Evolutionary conservation across 441 rosid genomes (phyloP).

Genomic region (Gossypium aridum): DNA sequence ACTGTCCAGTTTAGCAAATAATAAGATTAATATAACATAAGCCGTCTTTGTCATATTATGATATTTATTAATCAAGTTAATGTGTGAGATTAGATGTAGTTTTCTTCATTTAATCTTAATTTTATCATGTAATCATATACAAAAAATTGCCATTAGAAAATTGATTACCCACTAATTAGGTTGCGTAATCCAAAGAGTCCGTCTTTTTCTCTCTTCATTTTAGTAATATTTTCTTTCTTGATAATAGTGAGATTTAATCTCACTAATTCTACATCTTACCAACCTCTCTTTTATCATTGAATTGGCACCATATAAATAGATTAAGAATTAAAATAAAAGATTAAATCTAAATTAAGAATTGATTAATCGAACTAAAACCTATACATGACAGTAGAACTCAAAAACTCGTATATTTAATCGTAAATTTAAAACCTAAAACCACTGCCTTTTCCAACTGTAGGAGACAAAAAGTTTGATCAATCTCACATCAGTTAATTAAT

Average conservation of each 20-base stretch:
- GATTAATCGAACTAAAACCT: too few species aligned
- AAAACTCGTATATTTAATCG: too few species aligned
- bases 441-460: too few species aligned
- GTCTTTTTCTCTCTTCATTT: neutral
- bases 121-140: neutral
- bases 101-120: neutral
- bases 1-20: neutral
- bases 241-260: neutral
- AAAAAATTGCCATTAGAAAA: neutral
- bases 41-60: neutral
- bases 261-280: neutral
- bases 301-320: too few species aligned
- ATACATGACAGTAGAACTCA: too few species aligned
- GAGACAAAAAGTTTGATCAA: too few species aligned
- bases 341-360: too few species aligned
- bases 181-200: neutral
- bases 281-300: neutral
- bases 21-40: neutral
- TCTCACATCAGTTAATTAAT: too few species aligned
- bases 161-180: neutral
- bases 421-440: too few species aligned
- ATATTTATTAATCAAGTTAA: neutral
- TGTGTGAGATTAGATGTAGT: neutral
- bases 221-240: neutral
- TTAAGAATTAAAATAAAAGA: too few species aligned